These are phyloP conservation scores for Trypanosoma platydactyli DNA, from an alignment of 208 protist genomes.

Conservation along the genomic window DNA sequence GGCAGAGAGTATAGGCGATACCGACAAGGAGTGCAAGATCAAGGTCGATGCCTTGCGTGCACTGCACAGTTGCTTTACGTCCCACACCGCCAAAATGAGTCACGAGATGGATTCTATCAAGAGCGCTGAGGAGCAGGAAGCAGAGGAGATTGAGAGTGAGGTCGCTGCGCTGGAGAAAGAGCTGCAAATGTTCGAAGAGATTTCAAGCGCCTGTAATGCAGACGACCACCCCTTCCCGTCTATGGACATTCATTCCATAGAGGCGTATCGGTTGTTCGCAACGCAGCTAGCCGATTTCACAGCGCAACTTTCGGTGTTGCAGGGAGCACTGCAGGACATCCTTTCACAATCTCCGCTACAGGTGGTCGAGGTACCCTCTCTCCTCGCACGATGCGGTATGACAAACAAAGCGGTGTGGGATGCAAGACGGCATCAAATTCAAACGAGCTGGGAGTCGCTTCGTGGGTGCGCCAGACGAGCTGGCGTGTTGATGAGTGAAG, in stretches of 20 bases:
- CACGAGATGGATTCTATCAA: conserved; percentile 15
- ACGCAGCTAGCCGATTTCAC: conserved; percentile 56
- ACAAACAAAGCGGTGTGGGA: conserved; percentile 41
- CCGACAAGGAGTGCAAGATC: neutral
- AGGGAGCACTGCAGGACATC: conserved; percentile 42
- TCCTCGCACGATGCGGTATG: conserved; percentile 26
- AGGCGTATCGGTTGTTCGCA: conserved; percentile 27
- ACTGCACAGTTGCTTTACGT: conserved; percentile 20
- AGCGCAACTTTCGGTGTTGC: conserved; percentile 48
- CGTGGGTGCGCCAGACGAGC: neutral
- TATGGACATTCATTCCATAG: neutral
- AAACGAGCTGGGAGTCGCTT: conserved; percentile 5
- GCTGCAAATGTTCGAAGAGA: conserved; percentile 1
- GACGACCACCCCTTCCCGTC: conserved; percentile 1
- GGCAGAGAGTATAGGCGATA: neutral
- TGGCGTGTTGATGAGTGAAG: neutral
- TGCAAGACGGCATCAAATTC: conserved; percentile 30
- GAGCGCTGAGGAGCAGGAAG: conserved; percentile 38
- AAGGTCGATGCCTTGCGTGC: conserved; percentile 24
- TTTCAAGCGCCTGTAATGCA: conserved; percentile 1
- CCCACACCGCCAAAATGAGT: conserved; percentile 13
- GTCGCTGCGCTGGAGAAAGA: conserved; percentile 22
- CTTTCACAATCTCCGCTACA: conserved; percentile 23
- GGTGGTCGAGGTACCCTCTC: neutral
- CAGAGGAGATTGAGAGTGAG: conserved; percentile 24